These are phyloP conservation scores for Patellifolia procumbens DNA, from an alignment of 179 eudicot genomes.

Conservation along the genomic window DNA sequence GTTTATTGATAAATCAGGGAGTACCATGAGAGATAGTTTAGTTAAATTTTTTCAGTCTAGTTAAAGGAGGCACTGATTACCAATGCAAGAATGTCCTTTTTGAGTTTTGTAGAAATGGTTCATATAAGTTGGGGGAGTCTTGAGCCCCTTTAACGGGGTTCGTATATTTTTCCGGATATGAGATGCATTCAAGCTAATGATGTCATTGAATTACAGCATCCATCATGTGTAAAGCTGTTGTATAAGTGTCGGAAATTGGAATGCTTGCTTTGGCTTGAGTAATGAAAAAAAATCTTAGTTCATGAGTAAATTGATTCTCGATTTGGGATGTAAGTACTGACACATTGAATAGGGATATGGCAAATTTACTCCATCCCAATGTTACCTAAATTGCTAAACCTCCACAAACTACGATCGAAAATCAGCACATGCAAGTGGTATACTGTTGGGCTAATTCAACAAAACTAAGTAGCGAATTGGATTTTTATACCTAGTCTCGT, in stretches of 20 bases:
- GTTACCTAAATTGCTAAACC: too few relatives aligned
- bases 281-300: background rate
- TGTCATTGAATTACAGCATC: background rate
- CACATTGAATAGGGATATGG: background rate
- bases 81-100: background rate
- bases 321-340: background rate
- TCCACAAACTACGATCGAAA: too few relatives aligned
- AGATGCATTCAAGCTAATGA: background rate
- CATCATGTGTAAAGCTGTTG: conserved; percentile 9
- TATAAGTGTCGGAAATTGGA: background rate
- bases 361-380: too few relatives aligned
- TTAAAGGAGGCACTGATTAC: conserved; percentile 24
- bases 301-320: background rate
- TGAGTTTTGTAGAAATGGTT: background rate
- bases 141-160: background rate
- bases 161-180: conserved; percentile 6
- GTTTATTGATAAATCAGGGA: conserved; percentile 58
- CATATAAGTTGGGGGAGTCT: too few relatives aligned
- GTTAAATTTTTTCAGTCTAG: conserved; percentile 49
- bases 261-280: background rate
- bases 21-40: conserved; percentile 54
- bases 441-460: too few relatives aligned
- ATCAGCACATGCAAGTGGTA: too few relatives aligned
- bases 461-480: too few relatives aligned
- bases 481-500: too few relatives aligned